phyloP scores from a whole-genome alignment of 495 filamentous ascomycete genomes.

The Xylaria telfairii region DNA sequence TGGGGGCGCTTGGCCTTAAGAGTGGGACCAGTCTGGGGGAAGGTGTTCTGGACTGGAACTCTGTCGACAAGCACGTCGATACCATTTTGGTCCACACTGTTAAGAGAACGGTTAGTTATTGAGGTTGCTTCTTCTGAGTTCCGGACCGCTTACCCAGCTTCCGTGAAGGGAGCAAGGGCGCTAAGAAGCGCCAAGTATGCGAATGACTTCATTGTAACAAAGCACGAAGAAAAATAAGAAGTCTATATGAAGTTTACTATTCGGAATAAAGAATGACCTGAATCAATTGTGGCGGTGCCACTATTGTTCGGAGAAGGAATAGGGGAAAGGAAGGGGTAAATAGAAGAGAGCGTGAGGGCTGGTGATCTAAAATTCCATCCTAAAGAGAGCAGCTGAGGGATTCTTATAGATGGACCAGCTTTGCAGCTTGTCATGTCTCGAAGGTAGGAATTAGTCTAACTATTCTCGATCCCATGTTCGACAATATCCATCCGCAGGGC shows the following conservation, averaged over 20 bases:
- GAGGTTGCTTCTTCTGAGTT: neutral
- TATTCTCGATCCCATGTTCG: slow-evolving; percentile 16
- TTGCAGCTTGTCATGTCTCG: neutral
- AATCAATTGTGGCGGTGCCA: slow-evolving; percentile 15
- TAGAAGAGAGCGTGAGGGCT: slow-evolving; percentile 23
- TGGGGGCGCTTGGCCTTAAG: slow-evolving; percentile 13
- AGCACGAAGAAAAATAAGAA: slow-evolving; percentile 2
- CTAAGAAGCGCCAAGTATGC: slow-evolving; percentile 25
- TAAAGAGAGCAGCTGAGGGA: slow-evolving; percentile 4
- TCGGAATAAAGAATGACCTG: slow-evolving; percentile 11
- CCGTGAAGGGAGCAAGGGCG: slow-evolving; percentile 21
- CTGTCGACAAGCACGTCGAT: slow-evolving; percentile 21
- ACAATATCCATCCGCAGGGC: neutral
- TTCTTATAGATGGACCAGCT: slow-evolving; percentile 19
- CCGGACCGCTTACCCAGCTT: slow-evolving; percentile 19
- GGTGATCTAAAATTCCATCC: slow-evolving; percentile 2
- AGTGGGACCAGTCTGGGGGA: slow-evolving; percentile 26
- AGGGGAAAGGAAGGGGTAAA: slow-evolving; percentile 9
- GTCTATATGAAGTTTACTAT: slow-evolving; percentile 16
- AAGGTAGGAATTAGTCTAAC: neutral
- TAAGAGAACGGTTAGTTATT: neutral
- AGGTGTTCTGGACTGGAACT: slow-evolving; percentile 17
- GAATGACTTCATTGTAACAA: slow-evolving; percentile 25
- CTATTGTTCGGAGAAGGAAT: slow-evolving; percentile 2
- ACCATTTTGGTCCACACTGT: slow-evolving; percentile 24